Evolutionary conservation across 257 asterid species (phyloP), one percentile per base, ranked within the genome.

Genomic region (Salvia miltiorrhiza): DNA sequence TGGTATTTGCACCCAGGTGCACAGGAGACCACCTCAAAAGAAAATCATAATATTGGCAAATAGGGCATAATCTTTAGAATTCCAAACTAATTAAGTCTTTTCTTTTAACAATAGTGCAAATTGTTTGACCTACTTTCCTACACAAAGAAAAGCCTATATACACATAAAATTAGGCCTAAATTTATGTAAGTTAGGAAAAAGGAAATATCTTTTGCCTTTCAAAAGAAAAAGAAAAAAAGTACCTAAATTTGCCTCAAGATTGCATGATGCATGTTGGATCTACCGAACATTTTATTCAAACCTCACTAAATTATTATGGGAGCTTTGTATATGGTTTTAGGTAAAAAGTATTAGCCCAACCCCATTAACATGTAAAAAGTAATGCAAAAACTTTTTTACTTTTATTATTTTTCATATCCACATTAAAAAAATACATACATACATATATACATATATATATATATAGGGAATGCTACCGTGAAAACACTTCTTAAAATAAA

Each of bases 231-330:
- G n/a, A n/a, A 73, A 49, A 57, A 73, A 70, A 60, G 64, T 71
- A 44, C 54, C 80, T 65, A 62, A 79, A 66, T 26, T 71, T 67
- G 65, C 61, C 52, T 62, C 53, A 37, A 53, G 30, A 40, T 63
- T 67, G 72, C 77, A 74, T 48, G 72, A 61, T 66, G 63, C 73
- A 69, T 78, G 80, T 70, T 65, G 80, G 77, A 79, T 71, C 69
- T 48, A 71, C 79, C 83, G 35, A 78, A 73, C 53, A 59, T 23
- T 74, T n/a, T 73, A 63, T 48, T 21, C 65, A 21, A 64, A 50
- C 63, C 49, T 63, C 43, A 35, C 26, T 26, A 59, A 7, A 19
- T 52, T 20, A 52, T 75, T 59, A 48, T 40, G 17, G 14, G 63
- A 17, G 45, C 54, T 20, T 69, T 66, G 41, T 69, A 5, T 69